Evolutionary conservation across 345 rosid species (phyloP).

Genomic region (Citrus maxima): DNA sequence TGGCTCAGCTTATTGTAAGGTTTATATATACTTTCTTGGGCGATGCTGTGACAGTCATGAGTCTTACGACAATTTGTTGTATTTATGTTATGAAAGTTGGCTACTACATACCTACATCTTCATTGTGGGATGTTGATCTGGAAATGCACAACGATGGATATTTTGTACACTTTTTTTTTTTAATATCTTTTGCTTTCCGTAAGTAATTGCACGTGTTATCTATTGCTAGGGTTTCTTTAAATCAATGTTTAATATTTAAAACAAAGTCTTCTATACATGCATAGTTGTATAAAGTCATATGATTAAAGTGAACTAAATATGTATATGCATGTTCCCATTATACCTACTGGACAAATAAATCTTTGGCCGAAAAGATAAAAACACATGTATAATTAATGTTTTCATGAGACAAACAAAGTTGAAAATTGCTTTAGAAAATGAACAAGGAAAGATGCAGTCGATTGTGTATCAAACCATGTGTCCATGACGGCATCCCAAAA

Average conservation of each 20-base stretch:
- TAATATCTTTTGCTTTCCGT: neutral
- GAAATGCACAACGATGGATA: neutral
- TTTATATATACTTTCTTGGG: neutral
- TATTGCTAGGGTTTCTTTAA: neutral
- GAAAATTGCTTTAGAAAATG: neutral
- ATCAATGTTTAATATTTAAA: neutral
- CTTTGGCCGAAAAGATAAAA: neutral
- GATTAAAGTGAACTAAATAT: neutral
- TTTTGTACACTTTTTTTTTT: neutral
- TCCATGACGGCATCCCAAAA: neutral
- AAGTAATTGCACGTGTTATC: neutral
- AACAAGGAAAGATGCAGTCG: neutral
- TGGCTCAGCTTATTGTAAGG: neutral
- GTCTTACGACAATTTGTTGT: neutral
- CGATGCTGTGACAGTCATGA: neutral
- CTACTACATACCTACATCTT: neutral
- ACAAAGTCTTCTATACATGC: neutral
- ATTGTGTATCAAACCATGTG: neutral
- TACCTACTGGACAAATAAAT: neutral
- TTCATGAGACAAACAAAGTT: neutral
- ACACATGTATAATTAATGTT: neutral
- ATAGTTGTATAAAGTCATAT: neutral
- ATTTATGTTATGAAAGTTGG: neutral
- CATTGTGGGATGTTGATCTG: slow-evolving; percentile 5
- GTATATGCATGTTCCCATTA: neutral